Evolutionary conservation across 257 asterid genomes (phyloP).

Genomic region (Fraxinus quadrangulata): DNA sequence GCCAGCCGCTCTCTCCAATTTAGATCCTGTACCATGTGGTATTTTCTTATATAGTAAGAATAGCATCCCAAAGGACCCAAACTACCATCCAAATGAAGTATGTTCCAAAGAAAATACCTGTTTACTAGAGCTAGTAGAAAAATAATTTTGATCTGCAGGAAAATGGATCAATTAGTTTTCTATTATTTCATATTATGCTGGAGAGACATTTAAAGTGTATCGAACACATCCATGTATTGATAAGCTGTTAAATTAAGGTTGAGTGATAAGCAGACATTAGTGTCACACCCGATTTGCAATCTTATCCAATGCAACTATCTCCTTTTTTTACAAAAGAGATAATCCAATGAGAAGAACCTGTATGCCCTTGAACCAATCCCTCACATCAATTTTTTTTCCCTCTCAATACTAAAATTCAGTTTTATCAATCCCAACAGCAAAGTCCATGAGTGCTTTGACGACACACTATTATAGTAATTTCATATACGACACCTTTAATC

Average conservation of each 20-base stretch:
- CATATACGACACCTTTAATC: too few species aligned
- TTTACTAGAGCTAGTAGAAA: slow-evolving; percentile 30
- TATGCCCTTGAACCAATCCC: neutral
- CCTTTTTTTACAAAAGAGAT: neutral
- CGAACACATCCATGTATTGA: slow-evolving; percentile 11
- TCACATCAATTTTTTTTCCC: neutral
- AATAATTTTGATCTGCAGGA: slow-evolving; percentile 53
- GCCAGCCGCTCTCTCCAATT: slow-evolving; percentile 79
- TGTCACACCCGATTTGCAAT: neutral
- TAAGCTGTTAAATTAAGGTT: neutral
- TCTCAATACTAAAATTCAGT: neutral
- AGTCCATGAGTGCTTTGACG: neutral
- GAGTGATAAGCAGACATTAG: neutral
- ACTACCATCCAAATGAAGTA: slow-evolving; percentile 8
- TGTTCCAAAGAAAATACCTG: slow-evolving; percentile 49
- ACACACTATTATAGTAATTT: neutral
- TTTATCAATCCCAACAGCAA: neutral
- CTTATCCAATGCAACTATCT: neutral
- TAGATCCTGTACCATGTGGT: slow-evolving; percentile 45
- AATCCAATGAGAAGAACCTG: neutral
- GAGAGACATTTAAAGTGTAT: slow-evolving; percentile 4
- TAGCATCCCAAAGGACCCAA: slow-evolving; percentile 23
- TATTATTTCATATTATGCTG: slow-evolving; percentile 9
- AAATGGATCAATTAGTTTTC: slow-evolving; percentile 10
- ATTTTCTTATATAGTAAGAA: slow-evolving; percentile 23